Conservation (phyloP, 1,284 basidiomycete species). For the Baeospora myosura region DNA sequence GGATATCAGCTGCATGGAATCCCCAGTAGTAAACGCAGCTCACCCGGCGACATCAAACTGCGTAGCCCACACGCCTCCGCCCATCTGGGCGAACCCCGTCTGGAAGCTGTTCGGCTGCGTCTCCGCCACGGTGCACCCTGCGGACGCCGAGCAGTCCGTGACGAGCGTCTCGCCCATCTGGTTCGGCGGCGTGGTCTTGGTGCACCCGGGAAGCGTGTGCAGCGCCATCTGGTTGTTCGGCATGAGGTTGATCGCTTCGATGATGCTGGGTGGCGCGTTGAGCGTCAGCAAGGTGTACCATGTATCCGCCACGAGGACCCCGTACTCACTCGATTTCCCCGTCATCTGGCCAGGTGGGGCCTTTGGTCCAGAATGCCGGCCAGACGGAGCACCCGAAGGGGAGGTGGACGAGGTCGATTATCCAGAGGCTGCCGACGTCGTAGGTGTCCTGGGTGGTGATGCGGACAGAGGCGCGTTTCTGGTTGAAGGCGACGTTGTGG, state of each 20-base stretch:
- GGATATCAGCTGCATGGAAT: constrained; percentile 9
- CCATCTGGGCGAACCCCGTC: constrained; percentile 43
- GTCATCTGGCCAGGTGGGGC: constrained; percentile 44
- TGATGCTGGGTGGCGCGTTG: constrained; percentile 36
- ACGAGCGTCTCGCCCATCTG: constrained; percentile 31
- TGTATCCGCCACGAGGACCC: neutral
- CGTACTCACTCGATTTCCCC: constrained; percentile 46
- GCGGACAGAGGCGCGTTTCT: constrained; percentile 53
- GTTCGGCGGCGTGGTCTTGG: constrained; percentile 20
- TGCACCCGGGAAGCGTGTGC: constrained; percentile 34
- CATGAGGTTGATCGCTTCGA: constrained; percentile 42
- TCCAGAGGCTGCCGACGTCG: constrained; percentile 47
- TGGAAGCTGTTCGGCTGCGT: constrained; percentile 45
- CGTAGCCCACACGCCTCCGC: constrained; percentile 59
- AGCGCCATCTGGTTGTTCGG: constrained; percentile 36
- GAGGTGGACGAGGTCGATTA: constrained; percentile 54
- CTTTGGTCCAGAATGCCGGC: constrained; percentile 17
- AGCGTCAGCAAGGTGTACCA: neutral
- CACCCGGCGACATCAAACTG: constrained; percentile 52
- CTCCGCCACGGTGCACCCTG: constrained; percentile 53
- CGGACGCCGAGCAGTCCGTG: constrained; percentile 32
- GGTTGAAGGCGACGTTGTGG: constrained; percentile 40
- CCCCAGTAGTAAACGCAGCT: constrained; percentile 20
- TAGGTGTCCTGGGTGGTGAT: constrained; percentile 43
- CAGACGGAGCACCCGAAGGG: constrained; percentile 49